A percentile compares a stretch with the other conserved stretches of the same genome.
Conservation (phyloP, 2,329 filamentous ascomycete species). For the Dactylonectria estremocensis region DNA sequence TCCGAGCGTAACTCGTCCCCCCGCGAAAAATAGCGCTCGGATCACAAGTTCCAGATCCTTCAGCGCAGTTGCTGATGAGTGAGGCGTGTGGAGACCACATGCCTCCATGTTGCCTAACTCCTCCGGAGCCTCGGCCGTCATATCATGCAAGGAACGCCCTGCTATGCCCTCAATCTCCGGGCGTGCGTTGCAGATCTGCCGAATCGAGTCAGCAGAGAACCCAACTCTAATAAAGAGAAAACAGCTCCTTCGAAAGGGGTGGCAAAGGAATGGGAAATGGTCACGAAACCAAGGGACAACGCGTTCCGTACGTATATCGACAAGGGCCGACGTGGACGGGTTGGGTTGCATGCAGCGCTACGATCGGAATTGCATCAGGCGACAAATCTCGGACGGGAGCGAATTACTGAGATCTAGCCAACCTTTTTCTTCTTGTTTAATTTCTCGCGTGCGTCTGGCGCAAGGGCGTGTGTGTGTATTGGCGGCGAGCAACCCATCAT, state of each 20-base stretch:
- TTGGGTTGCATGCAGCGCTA: not conserved
- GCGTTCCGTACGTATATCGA: not conserved
- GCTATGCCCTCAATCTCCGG: constrained; percentile 18
- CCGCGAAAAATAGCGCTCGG: not conserved
- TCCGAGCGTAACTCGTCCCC: not conserved
- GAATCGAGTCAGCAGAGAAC: not conserved
- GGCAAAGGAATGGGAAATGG: not conserved
- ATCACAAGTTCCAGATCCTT: not conserved
- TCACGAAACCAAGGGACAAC: too few relatives aligned
- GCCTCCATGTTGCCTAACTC: not conserved
- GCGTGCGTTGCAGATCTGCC: not conserved
- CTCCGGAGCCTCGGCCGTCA: constrained; percentile 24
- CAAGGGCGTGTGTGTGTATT: not conserved
- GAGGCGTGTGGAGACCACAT: not conserved
- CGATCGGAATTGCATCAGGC: constrained; percentile 7
- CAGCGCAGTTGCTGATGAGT: not conserved
- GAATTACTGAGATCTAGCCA: not conserved
- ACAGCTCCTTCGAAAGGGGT: not conserved
- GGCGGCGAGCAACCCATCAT: not conserved
- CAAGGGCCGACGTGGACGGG: too few relatives aligned
- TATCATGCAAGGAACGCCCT: constrained; percentile 26
- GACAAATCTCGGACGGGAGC: constrained; percentile 2
- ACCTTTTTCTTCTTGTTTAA: constrained; percentile 9
- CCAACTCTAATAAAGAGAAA: not conserved
- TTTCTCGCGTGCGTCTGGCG: constrained; percentile 11